These are phyloP conservation scores for Fraxinus dipetala DNA, from an alignment of 305 asterid genomes.

Conservation along the genomic window DNA sequence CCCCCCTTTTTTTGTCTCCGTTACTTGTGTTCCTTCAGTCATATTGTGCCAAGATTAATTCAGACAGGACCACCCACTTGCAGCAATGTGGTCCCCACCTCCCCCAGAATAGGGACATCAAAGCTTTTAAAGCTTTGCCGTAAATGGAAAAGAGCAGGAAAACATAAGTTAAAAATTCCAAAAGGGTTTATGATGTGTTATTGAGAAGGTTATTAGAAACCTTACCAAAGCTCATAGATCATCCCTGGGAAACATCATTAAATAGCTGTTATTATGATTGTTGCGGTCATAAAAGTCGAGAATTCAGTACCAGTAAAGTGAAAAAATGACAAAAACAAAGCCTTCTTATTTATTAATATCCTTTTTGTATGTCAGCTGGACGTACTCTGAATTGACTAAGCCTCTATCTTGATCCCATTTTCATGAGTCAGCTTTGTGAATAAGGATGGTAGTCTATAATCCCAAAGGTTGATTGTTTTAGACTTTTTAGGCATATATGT, in stretches of 20 bases:
- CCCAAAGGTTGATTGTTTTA: not conserved
- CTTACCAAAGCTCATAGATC: constrained; percentile 4
- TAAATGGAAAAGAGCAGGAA: not conserved
- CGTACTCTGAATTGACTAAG: not conserved
- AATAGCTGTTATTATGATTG: not conserved
- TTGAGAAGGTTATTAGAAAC: not conserved
- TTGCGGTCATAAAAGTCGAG: not conserved
- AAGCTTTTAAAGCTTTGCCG: not conserved
- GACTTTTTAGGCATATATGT: not conserved
- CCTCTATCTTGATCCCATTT: not conserved
- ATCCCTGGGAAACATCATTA: not conserved
- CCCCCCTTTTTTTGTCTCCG: not conserved
- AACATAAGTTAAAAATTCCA: not conserved
- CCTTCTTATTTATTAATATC: not conserved
- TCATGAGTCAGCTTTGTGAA: not conserved
- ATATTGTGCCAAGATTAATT: not conserved
- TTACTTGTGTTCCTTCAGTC: not conserved
- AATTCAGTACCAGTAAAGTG: not conserved
- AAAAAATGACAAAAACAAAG: constrained; percentile 1
- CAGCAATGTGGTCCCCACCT: not conserved
- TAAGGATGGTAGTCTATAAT: not conserved
- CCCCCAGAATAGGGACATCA: not conserved
- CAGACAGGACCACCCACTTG: not conserved
- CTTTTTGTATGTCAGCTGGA: not conserved
- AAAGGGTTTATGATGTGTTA: not conserved